Evolutionary conservation across 805 yeast genomes (phyloP).

Genomic region (Metschnikowia peoriensis): DNA sequence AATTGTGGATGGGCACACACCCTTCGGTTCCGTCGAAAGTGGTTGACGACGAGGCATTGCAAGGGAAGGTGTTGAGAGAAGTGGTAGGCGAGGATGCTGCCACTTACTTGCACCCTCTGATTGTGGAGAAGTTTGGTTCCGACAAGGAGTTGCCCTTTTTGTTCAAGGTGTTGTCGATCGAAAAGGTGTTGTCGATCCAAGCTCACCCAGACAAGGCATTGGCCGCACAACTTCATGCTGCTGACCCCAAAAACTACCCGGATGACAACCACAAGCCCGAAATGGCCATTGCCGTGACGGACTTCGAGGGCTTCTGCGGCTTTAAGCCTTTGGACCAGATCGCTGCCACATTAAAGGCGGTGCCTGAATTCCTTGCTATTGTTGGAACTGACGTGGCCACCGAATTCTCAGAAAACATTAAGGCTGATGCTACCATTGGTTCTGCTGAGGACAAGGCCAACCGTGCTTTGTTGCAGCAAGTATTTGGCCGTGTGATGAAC

Average conservation of each 20-base stretch:
- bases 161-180: slow-evolving; percentile 90
- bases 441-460: slow-evolving; percentile 56
- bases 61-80: slow-evolving; percentile 62
- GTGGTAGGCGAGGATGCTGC: slow-evolving; percentile 60
- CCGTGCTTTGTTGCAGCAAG: slow-evolving; percentile 64
- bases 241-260: slow-evolving; percentile 92
- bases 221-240: slow-evolving; percentile 69
- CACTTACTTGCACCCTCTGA: slow-evolving; percentile 53
- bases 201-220: slow-evolving; percentile 95
- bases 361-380: slow-evolving; percentile 74
- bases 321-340: slow-evolving; percentile 87
- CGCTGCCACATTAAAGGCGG: slow-evolving; percentile 59
- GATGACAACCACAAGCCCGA: slow-evolving; percentile 99
- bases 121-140: slow-evolving; percentile 66
- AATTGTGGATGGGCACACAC: slow-evolving; percentile 99
- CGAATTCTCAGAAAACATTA: slow-evolving; percentile 51
- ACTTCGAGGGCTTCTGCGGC: slow-evolving; percentile 97
- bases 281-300: slow-evolving; percentile 97
- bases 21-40: slow-evolving; percentile 81
- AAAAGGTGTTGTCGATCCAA: slow-evolving; percentile 90
- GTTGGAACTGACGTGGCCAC: slow-evolving; percentile 63
- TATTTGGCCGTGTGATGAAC: slow-evolving; percentile 84
- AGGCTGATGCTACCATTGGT: slow-evolving; percentile 43
- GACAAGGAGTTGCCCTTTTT: slow-evolving; percentile 79
- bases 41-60: slow-evolving; percentile 32